A percentile compares a stretch with the other conserved stretches of the same genome.
Conservation (phyloP, 2,329 filamentous ascomycete species). For the Penicillium concentricum region DNA sequence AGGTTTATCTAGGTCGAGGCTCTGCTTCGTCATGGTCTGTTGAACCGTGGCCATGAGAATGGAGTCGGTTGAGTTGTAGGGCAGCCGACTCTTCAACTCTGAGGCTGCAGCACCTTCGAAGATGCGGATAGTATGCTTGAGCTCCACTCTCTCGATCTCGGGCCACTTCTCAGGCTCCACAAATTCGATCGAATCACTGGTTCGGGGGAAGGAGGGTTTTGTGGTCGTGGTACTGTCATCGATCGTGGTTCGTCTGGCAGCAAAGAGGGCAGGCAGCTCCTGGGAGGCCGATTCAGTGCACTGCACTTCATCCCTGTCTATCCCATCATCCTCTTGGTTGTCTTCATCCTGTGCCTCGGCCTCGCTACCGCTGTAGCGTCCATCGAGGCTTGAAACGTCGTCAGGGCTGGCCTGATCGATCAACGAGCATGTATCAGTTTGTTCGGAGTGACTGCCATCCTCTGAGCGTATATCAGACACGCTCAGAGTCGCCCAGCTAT, state of each 20-base stretch:
- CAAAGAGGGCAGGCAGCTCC: conserved; percentile 30
- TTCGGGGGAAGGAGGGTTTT: conserved; percentile 32
- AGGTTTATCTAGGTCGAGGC: conserved; percentile 42
- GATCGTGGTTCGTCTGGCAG: conserved; percentile 29
- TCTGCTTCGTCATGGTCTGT: conserved; percentile 44
- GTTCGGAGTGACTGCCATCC: conserved; percentile 46
- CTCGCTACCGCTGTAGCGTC: conserved; percentile 39
- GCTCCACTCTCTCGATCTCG: conserved; percentile 39
- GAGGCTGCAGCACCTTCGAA: conserved; percentile 33
- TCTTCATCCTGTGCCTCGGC: conserved; percentile 34
- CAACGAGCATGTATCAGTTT: conserved; percentile 45
- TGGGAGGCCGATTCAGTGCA: conserved; percentile 31
- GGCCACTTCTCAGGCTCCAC: conserved; percentile 43
- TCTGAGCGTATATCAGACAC: conserved; percentile 46
- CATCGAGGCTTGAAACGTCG: conserved; percentile 47
- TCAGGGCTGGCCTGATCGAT: conserved; percentile 44
- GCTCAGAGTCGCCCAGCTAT: conserved; percentile 49
- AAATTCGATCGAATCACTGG: conserved; percentile 43
- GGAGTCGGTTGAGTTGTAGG: conserved; percentile 28
- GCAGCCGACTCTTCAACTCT: conserved; percentile 30
- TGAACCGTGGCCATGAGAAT: conserved; percentile 43
- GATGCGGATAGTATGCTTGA: conserved; percentile 44
- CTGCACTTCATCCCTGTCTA: conserved; percentile 23
- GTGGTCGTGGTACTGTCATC: conserved; percentile 39
- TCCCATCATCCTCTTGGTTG: conserved; percentile 26